A percentile compares a stretch with the other conserved stretches of the same genome.
These are phyloP conservation scores for Capronia coronata DNA, from an alignment of 2,329 filamentous ascomycete genomes.

Conservation along the genomic window DNA sequence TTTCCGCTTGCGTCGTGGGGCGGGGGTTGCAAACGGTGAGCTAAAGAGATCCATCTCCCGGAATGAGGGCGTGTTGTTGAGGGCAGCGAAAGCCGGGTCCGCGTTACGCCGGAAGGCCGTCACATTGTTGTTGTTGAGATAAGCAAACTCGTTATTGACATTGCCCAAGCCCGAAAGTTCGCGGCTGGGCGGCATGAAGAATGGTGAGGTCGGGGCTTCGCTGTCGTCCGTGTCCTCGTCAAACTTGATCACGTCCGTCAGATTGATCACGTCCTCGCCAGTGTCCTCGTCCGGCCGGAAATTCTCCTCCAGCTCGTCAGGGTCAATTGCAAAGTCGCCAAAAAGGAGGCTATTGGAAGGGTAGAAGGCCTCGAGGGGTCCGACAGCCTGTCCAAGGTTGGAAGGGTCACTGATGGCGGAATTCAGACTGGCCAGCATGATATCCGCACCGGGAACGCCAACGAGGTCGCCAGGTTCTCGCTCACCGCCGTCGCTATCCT, in stretches of 20 bases:
- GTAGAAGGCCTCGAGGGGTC: conserved; percentile 70
- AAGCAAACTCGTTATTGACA: conserved; percentile 12
- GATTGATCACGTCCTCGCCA: conserved; percentile 54
- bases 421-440: conserved; percentile 70
- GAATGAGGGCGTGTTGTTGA: conserved; percentile 41
- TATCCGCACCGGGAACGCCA: conserved; percentile 52
- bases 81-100: conserved; percentile 40
- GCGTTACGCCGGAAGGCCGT: conserved; percentile 64
- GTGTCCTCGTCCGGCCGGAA: conserved; percentile 54
- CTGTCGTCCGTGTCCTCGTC: conserved; percentile 49
- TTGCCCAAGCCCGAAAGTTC: conserved; percentile 14
- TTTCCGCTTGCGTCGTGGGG: conserved; percentile 20
- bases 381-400: conserved; percentile 54
- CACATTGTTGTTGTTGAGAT: conserved; percentile 62
- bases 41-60: conserved; percentile 29
- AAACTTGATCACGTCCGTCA: conserved; percentile 69
- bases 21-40: conserved; percentile 22
- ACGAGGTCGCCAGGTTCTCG: conserved; percentile 13
- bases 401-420: conserved; percentile 42
- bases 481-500: conserved; percentile 42
- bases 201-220: conserved; percentile 38
- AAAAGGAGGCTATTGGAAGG: conserved; percentile 45
- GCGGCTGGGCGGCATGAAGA: conserved; percentile 36
- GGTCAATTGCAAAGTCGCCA: conserved; percentile 37
- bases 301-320: conserved; percentile 55